Conservation (phyloP, 2,329 filamentous ascomycete species). For the Lasiodiplodia sp. region DNA sequence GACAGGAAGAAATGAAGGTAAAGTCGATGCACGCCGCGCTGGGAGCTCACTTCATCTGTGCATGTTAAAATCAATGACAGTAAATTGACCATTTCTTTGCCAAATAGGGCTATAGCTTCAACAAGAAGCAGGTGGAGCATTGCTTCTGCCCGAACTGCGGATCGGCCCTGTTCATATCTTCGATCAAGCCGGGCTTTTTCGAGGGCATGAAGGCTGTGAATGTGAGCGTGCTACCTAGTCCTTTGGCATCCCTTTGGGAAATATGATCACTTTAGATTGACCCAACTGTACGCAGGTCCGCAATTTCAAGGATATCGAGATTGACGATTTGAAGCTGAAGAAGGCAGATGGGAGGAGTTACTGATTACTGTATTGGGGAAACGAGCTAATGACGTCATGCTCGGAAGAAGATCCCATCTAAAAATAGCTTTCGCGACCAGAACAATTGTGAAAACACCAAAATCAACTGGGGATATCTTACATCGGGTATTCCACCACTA, state of each 20-base stretch:
- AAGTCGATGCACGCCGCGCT: neutral
- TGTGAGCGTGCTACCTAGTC: constrained; percentile 32
- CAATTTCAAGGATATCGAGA: constrained; percentile 39
- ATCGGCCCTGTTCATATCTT: constrained; percentile 37
- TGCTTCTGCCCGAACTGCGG: constrained; percentile 45
- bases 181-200: constrained; percentile 34
- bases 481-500: neutral
- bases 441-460: neutral
- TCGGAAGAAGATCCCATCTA: neutral
- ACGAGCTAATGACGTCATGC: constrained; percentile 8
- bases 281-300: constrained; percentile 32
- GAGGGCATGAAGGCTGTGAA: constrained; percentile 38
- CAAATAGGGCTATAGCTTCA: constrained; percentile 40
- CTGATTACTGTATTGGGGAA: constrained; percentile 7
- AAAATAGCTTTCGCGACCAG: neutral
- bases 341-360: constrained; percentile 38
- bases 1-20: constrained; percentile 7
- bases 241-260: too few relatives aligned
- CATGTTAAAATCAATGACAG: neutral
- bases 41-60: neutral
- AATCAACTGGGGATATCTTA: constrained; percentile 11
- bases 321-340: constrained; percentile 38
- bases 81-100: neutral
- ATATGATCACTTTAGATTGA: neutral
- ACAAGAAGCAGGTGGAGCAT: constrained; percentile 36